These are phyloP conservation scores for Verticillium isaacii DNA, from an alignment of 2,329 filamentous ascomycete species.

Conservation along the genomic window DNA sequence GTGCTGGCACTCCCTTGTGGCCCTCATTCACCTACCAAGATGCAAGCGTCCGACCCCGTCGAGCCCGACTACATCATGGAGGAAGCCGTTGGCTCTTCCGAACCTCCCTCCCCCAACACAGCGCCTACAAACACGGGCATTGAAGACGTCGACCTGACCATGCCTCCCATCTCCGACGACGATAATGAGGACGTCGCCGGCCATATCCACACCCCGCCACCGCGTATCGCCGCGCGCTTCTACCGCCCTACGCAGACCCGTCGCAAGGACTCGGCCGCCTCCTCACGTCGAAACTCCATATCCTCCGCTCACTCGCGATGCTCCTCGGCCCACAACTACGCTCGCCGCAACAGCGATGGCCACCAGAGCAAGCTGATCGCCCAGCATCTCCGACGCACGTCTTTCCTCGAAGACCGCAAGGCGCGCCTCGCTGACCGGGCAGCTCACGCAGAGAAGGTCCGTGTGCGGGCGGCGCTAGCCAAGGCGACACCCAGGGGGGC, in stretches of 20 bases:
- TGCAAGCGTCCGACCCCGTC: neutral
- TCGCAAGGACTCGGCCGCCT: conserved; percentile 71
- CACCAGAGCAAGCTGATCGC: conserved; percentile 73
- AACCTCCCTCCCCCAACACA: conserved; percentile 24
- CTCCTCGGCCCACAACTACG: conserved; percentile 53
- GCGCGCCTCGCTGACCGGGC: conserved; percentile 75
- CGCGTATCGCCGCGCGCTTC: conserved; percentile 74
- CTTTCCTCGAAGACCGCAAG: conserved; percentile 76
- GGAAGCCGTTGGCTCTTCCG: conserved; percentile 24
- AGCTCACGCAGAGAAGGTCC: conserved; percentile 78
- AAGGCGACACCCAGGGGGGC: conserved; percentile 64
- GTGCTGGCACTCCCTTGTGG: neutral
- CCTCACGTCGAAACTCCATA: conserved; percentile 74
- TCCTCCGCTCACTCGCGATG: conserved; percentile 70
- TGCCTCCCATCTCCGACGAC: conserved; percentile 28
- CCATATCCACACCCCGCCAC: conserved; percentile 56
- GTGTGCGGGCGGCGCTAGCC: conserved; percentile 67
- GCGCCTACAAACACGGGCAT: conserved; percentile 23
- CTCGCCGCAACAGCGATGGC: conserved; percentile 37
- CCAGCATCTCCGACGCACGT: conserved; percentile 73
- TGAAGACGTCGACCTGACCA: conserved; percentile 29
- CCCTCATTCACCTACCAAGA: neutral
- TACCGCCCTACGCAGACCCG: conserved; percentile 62
- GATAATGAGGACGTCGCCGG: conserved; percentile 30
- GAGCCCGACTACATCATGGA: conserved; percentile 16